phyloP scores from a whole-genome alignment of 352 stramenopile genomes.

The Aphanomyces stellatus region DNA sequence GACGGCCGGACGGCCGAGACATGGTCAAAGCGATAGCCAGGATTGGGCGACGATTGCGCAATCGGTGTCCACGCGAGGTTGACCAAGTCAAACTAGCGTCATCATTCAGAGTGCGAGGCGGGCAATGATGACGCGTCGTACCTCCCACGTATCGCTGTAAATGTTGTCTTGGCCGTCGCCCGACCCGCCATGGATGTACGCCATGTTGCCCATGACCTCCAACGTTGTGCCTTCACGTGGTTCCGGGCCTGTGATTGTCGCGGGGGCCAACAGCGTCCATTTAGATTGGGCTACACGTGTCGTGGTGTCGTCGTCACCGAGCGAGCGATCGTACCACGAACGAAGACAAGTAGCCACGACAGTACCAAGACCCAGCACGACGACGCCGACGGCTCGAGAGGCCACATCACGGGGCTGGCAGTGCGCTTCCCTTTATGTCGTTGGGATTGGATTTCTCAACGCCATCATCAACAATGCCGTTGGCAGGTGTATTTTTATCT shows the following conservation, averaged over 20 bases:
- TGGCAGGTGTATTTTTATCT: constrained; percentile 1
- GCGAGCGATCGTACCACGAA: background rate
- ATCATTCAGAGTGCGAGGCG: background rate
- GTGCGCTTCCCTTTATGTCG: no score
- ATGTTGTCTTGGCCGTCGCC: constrained; percentile 12
- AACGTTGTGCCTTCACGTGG: background rate
- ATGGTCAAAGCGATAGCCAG: background rate
- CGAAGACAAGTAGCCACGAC: no score
- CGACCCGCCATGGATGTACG: constrained; percentile 9
- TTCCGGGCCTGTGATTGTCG: background rate
- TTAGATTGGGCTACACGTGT: no score
- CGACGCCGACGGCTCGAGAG: no score
- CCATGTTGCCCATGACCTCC: background rate
- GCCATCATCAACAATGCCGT: no score
- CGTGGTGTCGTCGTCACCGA: no score
- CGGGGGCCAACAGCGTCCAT: background rate
- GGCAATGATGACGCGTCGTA: background rate
- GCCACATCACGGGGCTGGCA: no score
- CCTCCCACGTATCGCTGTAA: constrained; percentile 12
- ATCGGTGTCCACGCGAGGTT: background rate
- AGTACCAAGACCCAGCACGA: no score
- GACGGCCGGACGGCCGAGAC: background rate
- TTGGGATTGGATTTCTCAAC: no score
- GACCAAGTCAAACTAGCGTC: constrained; percentile 8
- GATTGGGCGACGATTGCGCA: background rate